Evolutionary conservation across 1,284 basidiomycete species (phyloP), one percentile per base, ranked within the genome.

Genomic region (Bjerkandera adusta): DNA sequence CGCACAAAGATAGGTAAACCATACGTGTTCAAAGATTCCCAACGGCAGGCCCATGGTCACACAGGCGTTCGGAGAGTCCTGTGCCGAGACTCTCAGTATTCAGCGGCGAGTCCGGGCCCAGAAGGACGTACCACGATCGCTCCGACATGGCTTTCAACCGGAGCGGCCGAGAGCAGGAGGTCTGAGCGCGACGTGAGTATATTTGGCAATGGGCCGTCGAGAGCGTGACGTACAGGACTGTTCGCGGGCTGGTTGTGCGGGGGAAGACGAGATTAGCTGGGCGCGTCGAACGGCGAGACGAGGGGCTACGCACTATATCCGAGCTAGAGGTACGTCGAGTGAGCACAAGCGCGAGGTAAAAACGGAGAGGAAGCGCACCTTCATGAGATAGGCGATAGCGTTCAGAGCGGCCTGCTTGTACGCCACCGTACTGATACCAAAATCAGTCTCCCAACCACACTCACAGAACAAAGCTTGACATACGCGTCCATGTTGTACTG

Each of bases 371-470:
- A 30, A 7, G 38, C 55, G 16, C 46, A 80, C 83, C 72, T 90
- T 89, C 70, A 81, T 71, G 33, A 91, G 68, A 62, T 91, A 91
- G 2, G 77, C 74, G 51, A 92, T 90, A 5, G 83, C 77, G 53
- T 88, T 88, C 43, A 87, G 66, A 0, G 86, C 84, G 5, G 89
- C 89, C 60, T 88, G 85, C 60, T 89, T 88, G 63, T 86, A 89
- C 3, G 86, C 85, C 5, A 86, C 83, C 13, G 85, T 81, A 1
- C 82, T 85, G 41, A 4, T 27, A 24, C n/a, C n/a, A n/a, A n/a
- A n/a, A n/a, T n/a, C n/a, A 18, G 29, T 3, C 36, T 37, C 29
- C 21, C 3, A 27, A 21, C 22, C 24, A 20, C 24, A 18, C 21
- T 33, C 36, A 30, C 13, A 16, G 18, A 22, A n/a, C 15, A 8